Evolutionary conservation across 192 early-diverging fungal genomes (phyloP), one percentile per base, ranked within the genome.

Genomic region (Coemansia sp.): DNA sequence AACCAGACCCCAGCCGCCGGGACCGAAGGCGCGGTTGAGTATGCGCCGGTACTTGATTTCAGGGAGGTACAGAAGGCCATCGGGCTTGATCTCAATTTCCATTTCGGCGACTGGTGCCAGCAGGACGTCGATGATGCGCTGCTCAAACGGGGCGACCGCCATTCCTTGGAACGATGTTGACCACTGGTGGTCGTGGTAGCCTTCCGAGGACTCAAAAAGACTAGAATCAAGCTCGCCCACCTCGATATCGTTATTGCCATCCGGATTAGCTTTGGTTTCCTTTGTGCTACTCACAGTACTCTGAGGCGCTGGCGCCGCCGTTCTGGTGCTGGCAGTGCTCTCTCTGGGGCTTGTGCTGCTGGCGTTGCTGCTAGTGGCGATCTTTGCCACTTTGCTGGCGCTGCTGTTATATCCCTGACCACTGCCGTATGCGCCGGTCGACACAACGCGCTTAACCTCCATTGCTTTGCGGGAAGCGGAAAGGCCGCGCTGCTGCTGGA

Each of bases 41-140:
- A 97, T 93, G 44, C 95, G 89, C n/a, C 97, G 87, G 78, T 96
- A 97, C 64, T 97, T 97, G 70, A 99, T 99, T 81, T 98, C 97
- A 43, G 95, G 95, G 18, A 98, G 84, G 68, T 98, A 98, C 21
- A 95, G 69, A 43, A 95, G 63, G n/a, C 97, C 97, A 70, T 99
- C 97, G 33, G 95, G 96, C 75, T 93, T 95, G 64, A 96, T 91
- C 83, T 98, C 96, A 51, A 98, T 84, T 69, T 98, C 96, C 12
- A 81, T 80, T n/a, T 85, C 75, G n/a, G 82, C 59, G 6, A 98
- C 66, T 9, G 89, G 88, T 33, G 84, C 85, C 86, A 93, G 77
- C 60, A 98, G 77, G 9, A 92, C 66, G 4, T 93, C 88, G 56
- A 84, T 76, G 59, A 91, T 86, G 16, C 91, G 86, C 21, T 76